Evolutionary conservation across 345 rosid genomes (phyloP).

Genomic region (Psidium friedrichsthalianum): DNA sequence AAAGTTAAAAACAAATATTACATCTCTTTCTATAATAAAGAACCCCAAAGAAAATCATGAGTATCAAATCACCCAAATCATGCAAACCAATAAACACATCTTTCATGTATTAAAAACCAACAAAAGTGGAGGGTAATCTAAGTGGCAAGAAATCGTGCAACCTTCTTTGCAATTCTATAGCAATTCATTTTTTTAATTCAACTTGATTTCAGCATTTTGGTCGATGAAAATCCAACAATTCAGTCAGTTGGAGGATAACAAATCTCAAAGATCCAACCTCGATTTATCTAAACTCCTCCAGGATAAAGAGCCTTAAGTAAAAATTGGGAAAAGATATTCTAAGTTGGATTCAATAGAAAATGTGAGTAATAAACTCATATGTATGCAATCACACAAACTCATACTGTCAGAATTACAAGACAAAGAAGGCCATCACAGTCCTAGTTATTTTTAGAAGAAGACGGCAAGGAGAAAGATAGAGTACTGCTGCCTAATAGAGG

Average conservation of each 20-base stretch:
- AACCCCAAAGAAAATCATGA: not conserved
- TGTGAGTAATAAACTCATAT: not conserved
- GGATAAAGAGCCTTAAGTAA: not conserved
- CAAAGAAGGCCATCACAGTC: not conserved
- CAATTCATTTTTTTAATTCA: not conserved
- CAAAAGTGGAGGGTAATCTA: not conserved
- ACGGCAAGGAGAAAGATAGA: not conserved
- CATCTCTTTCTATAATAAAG: not conserved
- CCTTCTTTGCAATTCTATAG: not conserved
- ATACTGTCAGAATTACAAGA: not conserved
- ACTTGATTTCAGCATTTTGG: not conserved
- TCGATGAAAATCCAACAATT: not conserved
- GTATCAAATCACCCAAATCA: not conserved
- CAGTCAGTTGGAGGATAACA: not conserved
- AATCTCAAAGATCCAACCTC: not conserved
- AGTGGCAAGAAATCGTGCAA: not conserved
- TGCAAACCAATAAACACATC: not conserved
- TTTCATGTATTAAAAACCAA: not conserved
- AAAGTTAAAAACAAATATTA: not conserved
- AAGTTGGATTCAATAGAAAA: not conserved
- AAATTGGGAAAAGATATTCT: not conserved
- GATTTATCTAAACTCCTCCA: not conserved
- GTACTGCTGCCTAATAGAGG: not conserved
- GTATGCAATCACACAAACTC: not conserved
- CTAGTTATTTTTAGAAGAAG: not conserved